phyloP scores from a whole-genome alignment of 1,284 basidiomycete genomes.

The Puccinia polysora region DNA sequence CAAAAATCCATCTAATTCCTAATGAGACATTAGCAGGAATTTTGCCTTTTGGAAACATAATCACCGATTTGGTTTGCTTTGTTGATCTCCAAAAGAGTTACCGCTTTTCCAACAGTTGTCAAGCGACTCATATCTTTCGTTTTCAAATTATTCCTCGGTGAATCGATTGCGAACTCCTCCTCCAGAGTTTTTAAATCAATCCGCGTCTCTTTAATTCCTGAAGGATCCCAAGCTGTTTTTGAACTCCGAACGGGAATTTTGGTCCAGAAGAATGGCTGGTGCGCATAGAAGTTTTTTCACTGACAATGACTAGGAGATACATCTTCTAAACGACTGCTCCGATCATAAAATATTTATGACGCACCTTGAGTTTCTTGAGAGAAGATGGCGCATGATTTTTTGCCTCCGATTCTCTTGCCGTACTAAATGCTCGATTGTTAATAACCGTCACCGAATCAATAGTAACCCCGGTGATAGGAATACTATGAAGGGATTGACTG shows the following conservation, averaged over 20 bases:
- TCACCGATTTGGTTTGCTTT: conserved; percentile 77
- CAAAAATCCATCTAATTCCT: not conserved
- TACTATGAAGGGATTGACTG: conserved; percentile 39
- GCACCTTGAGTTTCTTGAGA: conserved; percentile 1
- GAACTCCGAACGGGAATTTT: conserved; percentile 60
- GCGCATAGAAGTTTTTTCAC: not conserved
- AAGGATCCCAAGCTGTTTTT: conserved; percentile 69
- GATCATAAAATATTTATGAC: conserved; percentile 21
- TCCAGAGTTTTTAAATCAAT: conserved; percentile 69
- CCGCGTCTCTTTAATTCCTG: conserved; percentile 52
- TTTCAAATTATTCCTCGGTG: conserved; percentile 55
- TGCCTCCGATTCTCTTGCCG: conserved; percentile 43
- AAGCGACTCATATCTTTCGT: conserved; percentile 59
- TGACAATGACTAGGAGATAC: not conserved
- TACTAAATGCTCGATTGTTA: conserved; percentile 11
- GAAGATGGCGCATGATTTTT: conserved; percentile 31
- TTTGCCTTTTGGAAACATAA: no score
- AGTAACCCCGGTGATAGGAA: conserved; percentile 39
- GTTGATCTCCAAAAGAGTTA: conserved; percentile 68
- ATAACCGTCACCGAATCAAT: conserved; percentile 23
- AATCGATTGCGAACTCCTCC: conserved; percentile 66
- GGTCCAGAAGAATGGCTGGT: conserved; percentile 79
- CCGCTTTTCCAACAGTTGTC: conserved; percentile 54
- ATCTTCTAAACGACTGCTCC: not conserved
- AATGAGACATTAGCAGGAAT: no score